phyloP scores from a whole-genome alignment of 495 filamentous ascomycete species.

The Daldinia loculata region DNA sequence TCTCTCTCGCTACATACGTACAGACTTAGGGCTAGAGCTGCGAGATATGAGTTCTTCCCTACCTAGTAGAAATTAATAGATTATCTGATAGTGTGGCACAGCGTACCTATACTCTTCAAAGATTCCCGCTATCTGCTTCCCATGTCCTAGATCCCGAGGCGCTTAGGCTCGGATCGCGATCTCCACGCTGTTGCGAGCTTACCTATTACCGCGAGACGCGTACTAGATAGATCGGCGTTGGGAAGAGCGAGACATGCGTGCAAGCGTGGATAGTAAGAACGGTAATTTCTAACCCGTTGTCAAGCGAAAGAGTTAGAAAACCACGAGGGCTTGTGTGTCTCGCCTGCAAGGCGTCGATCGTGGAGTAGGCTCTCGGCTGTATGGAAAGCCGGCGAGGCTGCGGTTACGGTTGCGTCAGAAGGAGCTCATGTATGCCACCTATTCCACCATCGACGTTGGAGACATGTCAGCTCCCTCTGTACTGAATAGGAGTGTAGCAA shows the following conservation, averaged over 20 bases:
- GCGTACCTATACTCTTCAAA: slow-evolving; percentile 1
- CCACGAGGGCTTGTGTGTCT: slow-evolving; percentile 26
- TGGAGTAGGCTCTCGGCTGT: slow-evolving; percentile 23
- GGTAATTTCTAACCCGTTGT: slow-evolving; percentile 12
- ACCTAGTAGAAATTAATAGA: slow-evolving; percentile 5
- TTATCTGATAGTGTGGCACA: not conserved
- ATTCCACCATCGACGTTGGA: not conserved
- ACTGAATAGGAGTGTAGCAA: slow-evolving; percentile 28
- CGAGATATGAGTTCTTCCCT: not conserved
- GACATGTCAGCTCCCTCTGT: slow-evolving; percentile 3
- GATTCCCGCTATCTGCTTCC: not conserved
- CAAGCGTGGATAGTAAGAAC: not conserved
- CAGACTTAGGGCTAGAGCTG: not conserved
- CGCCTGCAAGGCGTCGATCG: slow-evolving; percentile 26
- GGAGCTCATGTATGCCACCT: slow-evolving; percentile 12
- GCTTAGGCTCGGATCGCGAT: slow-evolving; percentile 1
- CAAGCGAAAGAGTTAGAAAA: slow-evolving; percentile 10
- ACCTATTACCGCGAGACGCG: not conserved
- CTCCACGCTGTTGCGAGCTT: not conserved
- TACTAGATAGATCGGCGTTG: not conserved
- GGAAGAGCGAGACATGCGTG: slow-evolving; percentile 9
- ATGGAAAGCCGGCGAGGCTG: slow-evolving; percentile 22
- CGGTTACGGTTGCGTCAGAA: slow-evolving; percentile 5
- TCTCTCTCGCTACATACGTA: not conserved
- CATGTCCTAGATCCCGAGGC: not conserved